These are phyloP conservation scores for Hymenoscyphus repandus DNA, from an alignment of 2,329 filamentous ascomycete species.

Conservation along the genomic window DNA sequence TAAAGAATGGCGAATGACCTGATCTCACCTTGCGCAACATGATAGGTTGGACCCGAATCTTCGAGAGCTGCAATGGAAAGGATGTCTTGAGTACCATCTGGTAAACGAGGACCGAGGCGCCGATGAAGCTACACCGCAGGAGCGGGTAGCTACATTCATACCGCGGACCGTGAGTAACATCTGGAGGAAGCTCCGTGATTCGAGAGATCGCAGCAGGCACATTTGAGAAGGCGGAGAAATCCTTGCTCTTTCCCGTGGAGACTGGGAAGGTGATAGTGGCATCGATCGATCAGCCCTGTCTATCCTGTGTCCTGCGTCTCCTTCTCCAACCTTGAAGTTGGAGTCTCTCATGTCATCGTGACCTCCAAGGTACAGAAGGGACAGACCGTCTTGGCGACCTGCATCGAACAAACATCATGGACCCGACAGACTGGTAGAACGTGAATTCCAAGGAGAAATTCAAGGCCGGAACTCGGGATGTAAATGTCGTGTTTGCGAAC, in stretches of 20 bases:
- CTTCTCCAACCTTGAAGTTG: neutral
- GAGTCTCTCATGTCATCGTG: conserved; percentile 16
- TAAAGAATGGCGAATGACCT: conserved; percentile 5
- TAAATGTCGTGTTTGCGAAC: no score
- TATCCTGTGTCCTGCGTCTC: conserved; percentile 27
- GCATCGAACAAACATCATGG: conserved; percentile 7
- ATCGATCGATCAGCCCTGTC: no score
- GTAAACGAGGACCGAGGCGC: conserved; percentile 18
- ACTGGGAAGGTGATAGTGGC: no score
- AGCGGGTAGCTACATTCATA: conserved; percentile 28
- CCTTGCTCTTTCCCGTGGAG: neutral
- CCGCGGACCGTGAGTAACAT: conserved; percentile 15
- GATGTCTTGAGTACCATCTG: conserved; percentile 15
- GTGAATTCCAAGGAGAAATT: conserved; percentile 1
- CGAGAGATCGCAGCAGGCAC: conserved; percentile 10
- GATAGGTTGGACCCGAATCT: conserved; percentile 18
- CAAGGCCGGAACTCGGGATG: neutral
- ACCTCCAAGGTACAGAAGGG: conserved; percentile 7
- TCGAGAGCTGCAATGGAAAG: conserved; percentile 13
- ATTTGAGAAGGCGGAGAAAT: conserved; percentile 16
- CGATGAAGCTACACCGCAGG: conserved; percentile 27
- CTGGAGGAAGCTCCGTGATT: conserved; percentile 23
- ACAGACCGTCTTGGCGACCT: conserved; percentile 22
- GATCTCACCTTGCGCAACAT: conserved; percentile 10
- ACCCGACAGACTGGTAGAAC: conserved; percentile 21